phyloP scores from a whole-genome alignment of 2,329 filamentous ascomycete genomes.

The Fusarium vanettenii region DNA sequence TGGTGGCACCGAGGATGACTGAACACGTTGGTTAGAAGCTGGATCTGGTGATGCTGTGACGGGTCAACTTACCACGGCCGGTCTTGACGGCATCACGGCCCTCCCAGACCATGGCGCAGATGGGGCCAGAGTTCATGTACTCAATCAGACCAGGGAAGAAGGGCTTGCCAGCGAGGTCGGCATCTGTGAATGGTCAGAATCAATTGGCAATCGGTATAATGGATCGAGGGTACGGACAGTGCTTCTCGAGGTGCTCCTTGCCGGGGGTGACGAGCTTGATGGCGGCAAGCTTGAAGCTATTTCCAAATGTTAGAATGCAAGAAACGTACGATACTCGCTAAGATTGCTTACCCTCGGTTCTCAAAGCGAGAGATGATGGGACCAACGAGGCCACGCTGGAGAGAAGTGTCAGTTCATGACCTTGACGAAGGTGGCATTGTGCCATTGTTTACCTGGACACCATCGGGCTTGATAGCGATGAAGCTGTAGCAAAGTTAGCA shows the following conservation, averaged over 20 bases:
- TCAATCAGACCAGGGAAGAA: constrained; percentile 96
- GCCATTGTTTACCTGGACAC: constrained; percentile 83
- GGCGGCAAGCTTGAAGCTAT: constrained; percentile 95
- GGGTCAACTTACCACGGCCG: constrained; percentile 77
- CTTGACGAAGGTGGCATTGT: neutral
- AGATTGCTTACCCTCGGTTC: constrained; percentile 79
- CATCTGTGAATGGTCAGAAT: constrained; percentile 64
- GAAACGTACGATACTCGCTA: constrained; percentile 24
- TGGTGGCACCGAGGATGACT: constrained; percentile 98
- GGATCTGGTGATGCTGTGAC: neutral
- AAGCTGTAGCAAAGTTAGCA: constrained; percentile 72
- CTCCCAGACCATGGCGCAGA: constrained; percentile 99
- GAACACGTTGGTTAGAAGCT: constrained; percentile 31
- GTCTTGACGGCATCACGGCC: constrained; percentile 99
- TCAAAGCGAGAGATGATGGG: constrained; percentile 99
- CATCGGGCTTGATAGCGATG: constrained; percentile 99
- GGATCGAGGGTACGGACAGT: constrained; percentile 70
- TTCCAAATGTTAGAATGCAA: constrained; percentile 18
- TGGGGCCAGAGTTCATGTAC: constrained; percentile 98
- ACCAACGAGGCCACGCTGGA: constrained; percentile 93
- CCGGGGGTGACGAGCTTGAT: constrained; percentile 93
- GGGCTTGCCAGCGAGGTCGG: constrained; percentile 90
- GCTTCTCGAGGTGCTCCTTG: constrained; percentile 97
- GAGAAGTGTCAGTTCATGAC: constrained; percentile 39
- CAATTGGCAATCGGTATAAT: constrained; percentile 31